Base-by-base conservation (phyloP, 371 early-diverging fungal species). In the Rhizopus arrhizus region DNA sequence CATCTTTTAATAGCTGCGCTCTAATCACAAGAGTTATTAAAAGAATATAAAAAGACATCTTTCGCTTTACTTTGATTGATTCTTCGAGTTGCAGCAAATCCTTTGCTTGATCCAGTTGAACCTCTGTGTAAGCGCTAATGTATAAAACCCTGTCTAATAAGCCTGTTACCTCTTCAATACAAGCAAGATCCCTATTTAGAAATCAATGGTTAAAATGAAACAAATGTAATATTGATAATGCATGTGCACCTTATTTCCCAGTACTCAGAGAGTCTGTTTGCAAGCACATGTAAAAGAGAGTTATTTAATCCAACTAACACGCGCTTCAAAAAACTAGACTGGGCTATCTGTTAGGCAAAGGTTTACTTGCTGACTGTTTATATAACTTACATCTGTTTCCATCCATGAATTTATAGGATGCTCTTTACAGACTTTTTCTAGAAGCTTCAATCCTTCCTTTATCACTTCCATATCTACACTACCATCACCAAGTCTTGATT, bases 401-500 rank as follows among this genome's bases (percentile, higher is more conserved):
- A 73, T 55, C 78, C 78, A 78, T 4, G 43, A 62, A 22, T 42
- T 43, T 4, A 71, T 31, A 34, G 68, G 64, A 35, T 68, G 59
- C 38, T 69, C 66, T 15, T 70, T 73, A 4, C 63, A 55, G 1
- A 66, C 68, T 42, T 64, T 70, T 6, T 69, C 68, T 11, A 74
- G 54, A 5, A 64, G 46, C 45, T 68, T 52, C 6, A 73, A 34
- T 0, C 73, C 73, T 52, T 75, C 69, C 34, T 69, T 70, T 16
- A 78, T 68, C 40, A 74, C 78, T 4, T 75, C 75, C 46, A 74
- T 70, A 36, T 66, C 72, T 2, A 70, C 35, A 38, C 62, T 60
- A 4, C 62, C 52, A 54, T 69, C 36, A 60, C 74, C 62, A 60
- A 50, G 72, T 66, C 61, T 65, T 63, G 65, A 58, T 62, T 85